Evolutionary conservation across 2,329 filamentous ascomycete genomes (phyloP).

Genomic region (Mollisia scopiformis): DNA sequence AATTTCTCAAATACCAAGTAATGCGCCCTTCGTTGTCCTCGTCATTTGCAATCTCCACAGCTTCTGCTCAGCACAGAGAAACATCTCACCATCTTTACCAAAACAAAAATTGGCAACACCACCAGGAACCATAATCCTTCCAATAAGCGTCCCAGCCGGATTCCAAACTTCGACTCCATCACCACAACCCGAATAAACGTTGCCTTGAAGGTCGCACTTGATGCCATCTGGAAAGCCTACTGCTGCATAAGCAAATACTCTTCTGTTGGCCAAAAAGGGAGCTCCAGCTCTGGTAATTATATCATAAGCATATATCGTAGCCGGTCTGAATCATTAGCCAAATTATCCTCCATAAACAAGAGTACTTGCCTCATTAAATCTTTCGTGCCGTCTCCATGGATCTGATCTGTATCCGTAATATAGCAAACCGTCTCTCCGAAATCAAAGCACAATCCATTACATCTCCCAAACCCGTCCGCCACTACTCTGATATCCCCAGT

Average conservation of each 20-base stretch:
- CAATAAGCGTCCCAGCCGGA: conserved; percentile 46
- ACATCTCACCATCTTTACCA: conserved; percentile 45
- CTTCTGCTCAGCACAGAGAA: conserved; percentile 50
- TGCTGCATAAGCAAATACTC: conserved; percentile 54
- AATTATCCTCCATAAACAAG: neutral
- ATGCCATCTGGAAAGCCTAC: conserved; percentile 49
- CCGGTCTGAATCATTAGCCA: conserved; percentile 21
- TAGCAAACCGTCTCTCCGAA: conserved; percentile 45
- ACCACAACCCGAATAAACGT: conserved; percentile 54
- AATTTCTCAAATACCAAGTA: conserved; percentile 41
- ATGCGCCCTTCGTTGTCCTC: conserved; percentile 32
- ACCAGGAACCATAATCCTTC: conserved; percentile 45
- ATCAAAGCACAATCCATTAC: conserved; percentile 39
- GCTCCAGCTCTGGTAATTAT: conserved; percentile 41
- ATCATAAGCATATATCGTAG: conserved; percentile 53
- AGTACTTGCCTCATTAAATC: conserved; percentile 35
- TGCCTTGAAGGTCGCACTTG: conserved; percentile 56
- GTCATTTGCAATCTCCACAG: conserved; percentile 47
- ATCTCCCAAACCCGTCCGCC: conserved; percentile 49
- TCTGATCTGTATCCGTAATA: conserved; percentile 44
- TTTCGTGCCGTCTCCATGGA: conserved; percentile 35
- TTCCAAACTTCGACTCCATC: conserved; percentile 56
- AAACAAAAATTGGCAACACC: conserved; percentile 53
- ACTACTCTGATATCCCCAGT: conserved; percentile 48
- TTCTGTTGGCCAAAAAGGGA: conserved; percentile 50